Conservation (phyloP, 441 rosid genomes). For the Adansonia grandidieri region DNA sequence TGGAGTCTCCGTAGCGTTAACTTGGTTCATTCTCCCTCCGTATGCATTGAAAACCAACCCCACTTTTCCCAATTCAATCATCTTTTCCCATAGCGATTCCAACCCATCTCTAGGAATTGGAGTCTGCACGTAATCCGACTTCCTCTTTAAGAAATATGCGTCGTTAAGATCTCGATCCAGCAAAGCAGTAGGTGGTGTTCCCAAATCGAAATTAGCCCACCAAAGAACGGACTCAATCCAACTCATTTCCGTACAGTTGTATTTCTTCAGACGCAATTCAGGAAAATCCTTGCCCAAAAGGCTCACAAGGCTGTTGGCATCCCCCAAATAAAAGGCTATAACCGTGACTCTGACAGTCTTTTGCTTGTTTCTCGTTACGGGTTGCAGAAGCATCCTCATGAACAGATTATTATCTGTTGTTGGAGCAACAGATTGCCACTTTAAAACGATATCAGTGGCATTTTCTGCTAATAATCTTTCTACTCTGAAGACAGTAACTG, state of each 20-base stretch:
- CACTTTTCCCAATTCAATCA: slow-evolving; percentile 46
- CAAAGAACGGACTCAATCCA: slow-evolving; percentile 61
- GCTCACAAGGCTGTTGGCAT: slow-evolving; percentile 40
- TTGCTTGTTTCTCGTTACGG: slow-evolving; percentile 34
- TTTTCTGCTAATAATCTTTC: slow-evolving; percentile 24
- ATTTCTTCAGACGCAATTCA: slow-evolving; percentile 46
- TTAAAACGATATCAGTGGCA: slow-evolving; percentile 44
- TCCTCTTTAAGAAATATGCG: slow-evolving; percentile 45
- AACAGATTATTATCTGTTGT: slow-evolving; percentile 45
- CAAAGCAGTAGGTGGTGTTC: slow-evolving; percentile 45
- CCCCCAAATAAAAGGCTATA: slow-evolving; percentile 49
- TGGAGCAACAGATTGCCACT: slow-evolving; percentile 54
- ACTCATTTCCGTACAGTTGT: slow-evolving; percentile 18
- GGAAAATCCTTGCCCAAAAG: slow-evolving; percentile 52
- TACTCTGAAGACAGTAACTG: too few relatives aligned
- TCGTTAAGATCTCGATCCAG: slow-evolving; percentile 42
- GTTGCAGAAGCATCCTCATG: slow-evolving; percentile 59
- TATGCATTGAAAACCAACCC: slow-evolving; percentile 61
- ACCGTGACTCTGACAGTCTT: slow-evolving; percentile 46
- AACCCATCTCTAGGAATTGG: slow-evolving; percentile 41
- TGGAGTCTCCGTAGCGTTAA: slow-evolving; percentile 47
- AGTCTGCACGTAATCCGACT: slow-evolving; percentile 55
- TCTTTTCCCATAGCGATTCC: slow-evolving; percentile 41
- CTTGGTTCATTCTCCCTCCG: slow-evolving; percentile 58
- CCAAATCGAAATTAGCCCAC: slow-evolving; percentile 47